phyloP scores from a whole-genome alignment of 2,329 filamentous ascomycete genomes.

The Epichloe sp. region DNA sequence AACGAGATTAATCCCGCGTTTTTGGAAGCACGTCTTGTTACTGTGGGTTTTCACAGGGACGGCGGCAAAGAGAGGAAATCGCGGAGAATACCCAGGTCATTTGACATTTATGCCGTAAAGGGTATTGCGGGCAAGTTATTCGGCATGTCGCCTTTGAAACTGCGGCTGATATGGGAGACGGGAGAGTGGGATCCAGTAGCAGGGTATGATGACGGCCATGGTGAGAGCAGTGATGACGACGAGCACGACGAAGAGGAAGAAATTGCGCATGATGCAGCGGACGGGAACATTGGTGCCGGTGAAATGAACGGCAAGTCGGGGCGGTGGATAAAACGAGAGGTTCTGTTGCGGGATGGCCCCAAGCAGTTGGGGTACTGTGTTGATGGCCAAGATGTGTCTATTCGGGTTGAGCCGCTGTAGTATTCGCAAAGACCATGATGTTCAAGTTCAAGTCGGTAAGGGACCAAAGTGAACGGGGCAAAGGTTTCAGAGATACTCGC shows the following conservation, averaged over 20 bases:
- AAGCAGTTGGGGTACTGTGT: slow-evolving; percentile 74
- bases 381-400: slow-evolving; percentile 54
- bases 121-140: slow-evolving; percentile 66
- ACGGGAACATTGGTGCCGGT: slow-evolving; percentile 1
- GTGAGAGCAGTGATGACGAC: slow-evolving; percentile 39
- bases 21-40: slow-evolving; percentile 64
- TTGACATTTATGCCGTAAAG: slow-evolving; percentile 71
- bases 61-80: slow-evolving; percentile 17
- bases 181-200: slow-evolving; percentile 77
- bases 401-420: slow-evolving; percentile 49
- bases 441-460: too few relatives aligned
- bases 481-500: too few relatives aligned
- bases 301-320: slow-evolving; percentile 25
- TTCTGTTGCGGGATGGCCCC: slow-evolving; percentile 67
- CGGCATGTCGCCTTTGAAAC: slow-evolving; percentile 44
- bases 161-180: slow-evolving; percentile 74
- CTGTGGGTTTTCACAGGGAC: slow-evolving; percentile 38
- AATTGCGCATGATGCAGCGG: slow-evolving; percentile 14
- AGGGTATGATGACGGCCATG: slow-evolving; percentile 45
- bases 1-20: slow-evolving; percentile 59
- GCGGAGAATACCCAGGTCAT: slow-evolving; percentile 55
- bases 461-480: too few relatives aligned
- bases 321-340: slow-evolving; percentile 63
- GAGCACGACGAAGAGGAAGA: slow-evolving; percentile 16
- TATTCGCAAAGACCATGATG: background rate